A percentile compares a stretch with the other conserved stretches of the same genome.
Conservation (phyloP, 2,329 filamentous ascomycete species). For the Trichoderma asperellum region DNA sequence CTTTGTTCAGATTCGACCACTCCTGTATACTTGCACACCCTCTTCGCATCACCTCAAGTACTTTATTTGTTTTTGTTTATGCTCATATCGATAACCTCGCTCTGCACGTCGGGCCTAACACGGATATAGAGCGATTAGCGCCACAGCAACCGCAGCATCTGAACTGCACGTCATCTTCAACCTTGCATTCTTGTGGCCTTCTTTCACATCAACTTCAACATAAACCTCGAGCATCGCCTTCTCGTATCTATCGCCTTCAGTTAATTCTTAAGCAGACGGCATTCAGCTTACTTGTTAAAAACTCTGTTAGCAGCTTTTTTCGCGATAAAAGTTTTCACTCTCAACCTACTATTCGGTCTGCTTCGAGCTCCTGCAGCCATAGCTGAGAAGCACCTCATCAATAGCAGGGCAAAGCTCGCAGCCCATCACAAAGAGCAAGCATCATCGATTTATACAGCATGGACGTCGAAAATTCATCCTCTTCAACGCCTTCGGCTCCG, state of each 20-base stretch:
- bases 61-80: not conserved
- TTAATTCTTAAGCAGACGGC: not conserved
- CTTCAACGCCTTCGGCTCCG: constrained; percentile 22
- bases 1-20: not conserved
- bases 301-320: not conserved
- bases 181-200: not conserved
- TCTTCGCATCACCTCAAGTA: not conserved
- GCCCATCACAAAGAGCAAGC: not conserved
- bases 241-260: not conserved
- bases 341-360: not conserved
- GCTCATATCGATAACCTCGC: not conserved
- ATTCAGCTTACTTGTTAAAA: not conserved
- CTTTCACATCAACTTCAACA: not conserved
- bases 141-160: constrained; percentile 13
- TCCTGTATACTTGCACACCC: not conserved
- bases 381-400: not conserved
- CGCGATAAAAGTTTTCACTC: not conserved
- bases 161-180: not conserved
- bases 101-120: not conserved
- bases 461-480: not conserved
- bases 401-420: not conserved
- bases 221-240: not conserved
- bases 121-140: constrained; percentile 17
- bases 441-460: not conserved
- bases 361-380: not conserved